Conservation (phyloP, 108 stramenopile genomes). For the Skeletonema menzelii region DNA sequence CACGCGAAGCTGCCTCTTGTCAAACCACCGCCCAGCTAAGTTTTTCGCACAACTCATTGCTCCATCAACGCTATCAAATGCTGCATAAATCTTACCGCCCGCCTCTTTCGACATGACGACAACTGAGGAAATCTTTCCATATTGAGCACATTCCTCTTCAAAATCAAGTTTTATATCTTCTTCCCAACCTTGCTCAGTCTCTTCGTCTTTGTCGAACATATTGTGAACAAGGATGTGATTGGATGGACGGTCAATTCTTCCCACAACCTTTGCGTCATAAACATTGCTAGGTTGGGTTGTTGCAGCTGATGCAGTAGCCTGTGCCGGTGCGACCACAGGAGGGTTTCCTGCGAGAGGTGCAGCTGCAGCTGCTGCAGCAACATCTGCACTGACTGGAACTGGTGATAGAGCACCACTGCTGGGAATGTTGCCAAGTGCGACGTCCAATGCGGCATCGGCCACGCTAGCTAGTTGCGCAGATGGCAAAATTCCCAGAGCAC, state of each 20-base stretch:
- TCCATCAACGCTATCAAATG: constrained; percentile 66
- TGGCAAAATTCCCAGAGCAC: constrained; percentile 39
- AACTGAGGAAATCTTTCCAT: constrained; percentile 74
- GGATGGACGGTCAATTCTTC: constrained; percentile 45
- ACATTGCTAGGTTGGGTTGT: constrained; percentile 16
- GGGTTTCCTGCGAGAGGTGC: constrained; percentile 23
- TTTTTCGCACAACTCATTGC: constrained; percentile 82
- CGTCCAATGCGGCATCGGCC: constrained; percentile 51
- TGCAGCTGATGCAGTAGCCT: not conserved
- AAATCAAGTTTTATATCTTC: constrained; percentile 90
- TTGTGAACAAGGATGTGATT: constrained; percentile 82
- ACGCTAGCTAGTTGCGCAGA: constrained; percentile 34
- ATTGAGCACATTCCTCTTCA: constrained; percentile 86
- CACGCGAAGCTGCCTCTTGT: constrained; percentile 86
- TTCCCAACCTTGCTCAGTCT: constrained; percentile 90
- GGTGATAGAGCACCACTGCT: not conserved
- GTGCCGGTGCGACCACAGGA: constrained; percentile 13
- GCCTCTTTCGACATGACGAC: constrained; percentile 76
- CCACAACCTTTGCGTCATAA: constrained; percentile 41
- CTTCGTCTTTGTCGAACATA: constrained; percentile 94
- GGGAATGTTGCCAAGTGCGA: constrained; percentile 25
- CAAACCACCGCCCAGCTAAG: constrained; percentile 94
- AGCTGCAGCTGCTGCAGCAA: constrained; percentile 37
- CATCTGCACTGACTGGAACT: not conserved
- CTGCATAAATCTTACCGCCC: constrained; percentile 92